Evolutionary conservation across 495 filamentous ascomycete genomes (phyloP).

Genomic region (Aspergillus hancockii): DNA sequence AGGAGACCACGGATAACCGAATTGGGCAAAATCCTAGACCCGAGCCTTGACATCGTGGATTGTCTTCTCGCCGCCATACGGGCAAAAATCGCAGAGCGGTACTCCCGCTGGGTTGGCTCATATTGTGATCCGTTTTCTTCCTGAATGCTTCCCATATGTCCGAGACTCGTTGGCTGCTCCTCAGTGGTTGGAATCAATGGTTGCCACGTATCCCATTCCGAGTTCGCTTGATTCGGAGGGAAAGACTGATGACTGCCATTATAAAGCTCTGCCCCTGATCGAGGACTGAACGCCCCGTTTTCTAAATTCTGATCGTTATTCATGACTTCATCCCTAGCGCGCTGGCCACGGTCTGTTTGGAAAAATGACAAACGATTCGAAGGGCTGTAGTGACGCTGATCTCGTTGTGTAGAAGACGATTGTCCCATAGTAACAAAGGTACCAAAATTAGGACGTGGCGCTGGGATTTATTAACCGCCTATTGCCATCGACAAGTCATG

Average conservation of each 20-base stretch:
- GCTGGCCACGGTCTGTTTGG: slow-evolving; percentile 25
- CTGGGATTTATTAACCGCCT: slow-evolving; percentile 28
- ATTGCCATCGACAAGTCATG: slow-evolving; percentile 35
- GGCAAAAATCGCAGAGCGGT: slow-evolving; percentile 38
- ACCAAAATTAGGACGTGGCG: slow-evolving; percentile 16
- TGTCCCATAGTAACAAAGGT: slow-evolving; percentile 51
- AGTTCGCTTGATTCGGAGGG: slow-evolving; percentile 14
- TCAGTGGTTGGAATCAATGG: slow-evolving; percentile 18
- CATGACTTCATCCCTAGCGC: slow-evolving; percentile 44
- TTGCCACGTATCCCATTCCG: slow-evolving; percentile 25
- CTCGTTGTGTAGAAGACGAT: slow-evolving; percentile 46
- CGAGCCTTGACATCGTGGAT: slow-evolving; percentile 53
- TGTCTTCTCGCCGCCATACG: slow-evolving; percentile 49
- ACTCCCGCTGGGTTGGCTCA: slow-evolving; percentile 30
- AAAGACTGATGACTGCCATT: slow-evolving; percentile 19
- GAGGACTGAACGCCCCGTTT: slow-evolving; percentile 25
- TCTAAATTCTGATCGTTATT: slow-evolving; percentile 36
- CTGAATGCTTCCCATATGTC: slow-evolving; percentile 38
- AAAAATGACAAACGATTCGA: slow-evolving; percentile 24
- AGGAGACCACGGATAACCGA: slow-evolving; percentile 46
- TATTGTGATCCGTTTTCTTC: slow-evolving; percentile 32
- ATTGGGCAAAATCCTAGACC: slow-evolving; percentile 52
- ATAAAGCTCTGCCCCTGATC: slow-evolving; percentile 22
- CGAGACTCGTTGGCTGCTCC: slow-evolving; percentile 14
- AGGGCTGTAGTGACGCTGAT: slow-evolving; percentile 32